A percentile compares a stretch with the other conserved stretches of the same genome.
These are phyloP conservation scores for Oxyria digyna DNA, from an alignment of 148 eudicot genomes.

Conservation along the genomic window DNA sequence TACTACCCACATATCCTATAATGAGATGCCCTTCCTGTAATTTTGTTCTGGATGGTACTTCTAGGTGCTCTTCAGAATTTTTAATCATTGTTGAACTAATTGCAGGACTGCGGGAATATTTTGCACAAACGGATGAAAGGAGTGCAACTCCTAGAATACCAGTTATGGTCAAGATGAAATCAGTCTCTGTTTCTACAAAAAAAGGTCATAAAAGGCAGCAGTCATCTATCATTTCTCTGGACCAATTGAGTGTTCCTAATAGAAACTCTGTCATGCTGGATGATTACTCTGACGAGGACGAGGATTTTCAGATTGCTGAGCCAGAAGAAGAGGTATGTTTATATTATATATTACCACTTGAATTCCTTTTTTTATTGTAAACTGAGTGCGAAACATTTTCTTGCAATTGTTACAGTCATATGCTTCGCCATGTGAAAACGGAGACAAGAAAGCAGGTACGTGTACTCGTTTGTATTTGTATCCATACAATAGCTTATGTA, in stretches of 20 bases:
- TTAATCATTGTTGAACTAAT: neutral
- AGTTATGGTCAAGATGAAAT: slow-evolving; percentile 93
- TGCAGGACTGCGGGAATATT: slow-evolving; percentile 85
- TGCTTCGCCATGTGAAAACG: slow-evolving; percentile 29
- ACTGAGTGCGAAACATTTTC: neutral
- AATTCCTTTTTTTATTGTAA: neutral
- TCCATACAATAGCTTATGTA: neutral
- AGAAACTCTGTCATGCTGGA: slow-evolving; percentile 67
- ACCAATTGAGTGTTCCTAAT: slow-evolving; percentile 50
- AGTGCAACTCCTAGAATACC: slow-evolving; percentile 84
- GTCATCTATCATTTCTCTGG: slow-evolving; percentile 34
- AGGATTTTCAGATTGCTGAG: slow-evolving; percentile 72
- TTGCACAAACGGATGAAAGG: slow-evolving; percentile 89
- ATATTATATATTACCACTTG: neutral
- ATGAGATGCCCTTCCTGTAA: neutral
- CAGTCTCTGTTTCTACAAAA: slow-evolving; percentile 54
- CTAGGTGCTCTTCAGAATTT: neutral
- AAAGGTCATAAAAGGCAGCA: slow-evolving; percentile 46
- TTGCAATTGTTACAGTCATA: slow-evolving; percentile 26
- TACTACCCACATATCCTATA: neutral
- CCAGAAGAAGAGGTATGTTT: slow-evolving; percentile 52
- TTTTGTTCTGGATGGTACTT: neutral
- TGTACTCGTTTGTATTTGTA: neutral
- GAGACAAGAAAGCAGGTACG: slow-evolving; percentile 42
- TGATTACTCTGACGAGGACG: slow-evolving; percentile 93